Conservation (phyloP, 108 stramenopile genomes). For the Skeletonema potamos region DNA sequence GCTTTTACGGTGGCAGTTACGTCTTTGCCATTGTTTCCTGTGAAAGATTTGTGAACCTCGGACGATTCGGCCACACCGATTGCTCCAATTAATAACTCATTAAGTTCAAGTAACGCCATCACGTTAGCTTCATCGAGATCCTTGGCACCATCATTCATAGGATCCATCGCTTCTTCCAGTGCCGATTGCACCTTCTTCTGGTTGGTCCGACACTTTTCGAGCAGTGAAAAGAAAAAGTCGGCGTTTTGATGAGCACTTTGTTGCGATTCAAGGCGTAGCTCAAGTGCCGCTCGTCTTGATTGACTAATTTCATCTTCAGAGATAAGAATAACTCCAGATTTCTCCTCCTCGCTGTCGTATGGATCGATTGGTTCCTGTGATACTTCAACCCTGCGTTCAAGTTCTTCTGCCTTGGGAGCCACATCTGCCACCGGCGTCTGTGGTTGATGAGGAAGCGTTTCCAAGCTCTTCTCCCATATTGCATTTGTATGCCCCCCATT, state of each 20-base stretch:
- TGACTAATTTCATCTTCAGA: conserved; percentile 8
- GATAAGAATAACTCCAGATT: neutral
- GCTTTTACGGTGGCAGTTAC: neutral
- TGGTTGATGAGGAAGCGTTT: neutral
- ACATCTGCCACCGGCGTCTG: neutral
- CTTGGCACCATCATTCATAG: neutral
- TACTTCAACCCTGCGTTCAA: neutral
- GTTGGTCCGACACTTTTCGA: conserved; percentile 3
- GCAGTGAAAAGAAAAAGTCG: neutral
- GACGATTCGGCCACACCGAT: conserved; percentile 12
- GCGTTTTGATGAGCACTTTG: neutral
- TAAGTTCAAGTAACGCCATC: conserved; percentile 13
- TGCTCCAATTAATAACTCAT: conserved; percentile 1
- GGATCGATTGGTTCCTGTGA: conserved; percentile 2
- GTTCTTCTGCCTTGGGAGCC: neutral
- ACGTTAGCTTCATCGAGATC: conserved; percentile 8
- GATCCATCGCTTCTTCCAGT: conserved; percentile 12
- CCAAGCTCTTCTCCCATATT: neutral
- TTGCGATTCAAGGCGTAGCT: conserved; percentile 8
- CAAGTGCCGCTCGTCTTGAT: conserved; percentile 14
- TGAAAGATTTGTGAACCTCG: neutral
- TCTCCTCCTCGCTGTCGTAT: neutral
- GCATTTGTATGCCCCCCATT: neutral
- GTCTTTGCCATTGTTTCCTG: neutral
- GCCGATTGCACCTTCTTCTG: conserved; percentile 6